Evolutionary conservation across 768 basidiomycete species (phyloP).

Genomic region (Trametes sanguinea): DNA sequence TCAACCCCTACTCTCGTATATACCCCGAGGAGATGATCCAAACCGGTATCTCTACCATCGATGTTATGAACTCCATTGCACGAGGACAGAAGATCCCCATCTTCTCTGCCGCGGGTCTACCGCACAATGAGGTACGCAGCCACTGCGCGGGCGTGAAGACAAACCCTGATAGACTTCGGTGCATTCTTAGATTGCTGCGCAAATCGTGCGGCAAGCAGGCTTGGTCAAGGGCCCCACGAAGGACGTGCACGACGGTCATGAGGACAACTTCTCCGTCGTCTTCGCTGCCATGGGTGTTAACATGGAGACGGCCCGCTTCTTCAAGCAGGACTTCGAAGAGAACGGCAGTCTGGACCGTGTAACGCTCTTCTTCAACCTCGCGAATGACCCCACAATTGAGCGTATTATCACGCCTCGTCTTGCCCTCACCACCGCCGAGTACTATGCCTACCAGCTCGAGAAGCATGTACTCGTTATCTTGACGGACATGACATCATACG

Average conservation of each 20-base stretch:
- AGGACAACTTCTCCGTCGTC: conserved; percentile 99
- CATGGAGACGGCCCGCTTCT: conserved; percentile 99
- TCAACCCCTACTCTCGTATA: conserved; percentile 97
- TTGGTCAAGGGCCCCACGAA: conserved; percentile 96
- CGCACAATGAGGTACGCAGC: conserved; percentile 88
- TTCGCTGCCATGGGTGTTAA: conserved; percentile 99
- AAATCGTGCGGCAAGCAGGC: conserved; percentile 99
- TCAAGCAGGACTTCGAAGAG: conserved; percentile 99
- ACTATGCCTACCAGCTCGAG: conserved; percentile 99
- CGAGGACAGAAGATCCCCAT: conserved; percentile 99
- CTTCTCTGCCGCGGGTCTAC: conserved; percentile 97
- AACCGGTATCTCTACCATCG: conserved; percentile 98
- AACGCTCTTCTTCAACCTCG: conserved; percentile 97
- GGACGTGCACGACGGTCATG: conserved; percentile 97
- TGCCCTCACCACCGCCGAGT: conserved; percentile 97
- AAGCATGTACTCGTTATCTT: conserved; percentile 99
- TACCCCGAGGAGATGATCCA: conserved; percentile 99
- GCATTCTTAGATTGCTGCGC: conserved; percentile 84
- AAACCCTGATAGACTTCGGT: conserved; percentile 11
- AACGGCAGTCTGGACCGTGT: conserved; percentile 97
- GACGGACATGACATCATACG: conserved; percentile 99
- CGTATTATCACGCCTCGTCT: conserved; percentile 99
- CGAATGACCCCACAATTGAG: conserved; percentile 99
- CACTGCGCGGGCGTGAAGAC: conserved; percentile 5
- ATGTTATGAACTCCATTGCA: conserved; percentile 98